Evolutionary conservation across 768 basidiomycete genomes (phyloP), one percentile per base, ranked within the genome.

Genomic region (Aureoboletus auriporus): DNA sequence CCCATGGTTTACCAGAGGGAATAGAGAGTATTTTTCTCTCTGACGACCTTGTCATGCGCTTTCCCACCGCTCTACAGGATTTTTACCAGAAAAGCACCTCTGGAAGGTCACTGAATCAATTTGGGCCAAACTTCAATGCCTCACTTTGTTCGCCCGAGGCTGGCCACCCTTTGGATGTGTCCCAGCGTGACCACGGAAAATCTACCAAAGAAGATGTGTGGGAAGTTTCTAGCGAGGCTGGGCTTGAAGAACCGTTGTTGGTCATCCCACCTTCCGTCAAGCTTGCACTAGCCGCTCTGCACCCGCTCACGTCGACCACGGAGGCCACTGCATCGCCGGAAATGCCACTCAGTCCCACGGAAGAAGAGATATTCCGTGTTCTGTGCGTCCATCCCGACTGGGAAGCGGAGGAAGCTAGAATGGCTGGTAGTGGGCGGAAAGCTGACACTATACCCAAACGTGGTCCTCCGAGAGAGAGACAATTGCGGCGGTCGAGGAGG

Each of bases 321-420:
- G 55, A 54, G 11, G 46, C 13, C 16, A 33, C 42, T 23, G 17
- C 42, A 10, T 31, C 33, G 12, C 40, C 61, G 7, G 66, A 68
- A 27, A 68, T 70, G 4, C 86, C 85, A 16, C 73, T 89, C 42
- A 88, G 77, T 54, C 79, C 80, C 20, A 80, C 76, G 9, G 86
- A 89, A 57, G 78, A 84, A 58, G 79, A 84, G 63, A 81, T 89
- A 42, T 88, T 89, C 66, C 77, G 72, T 36, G 74, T 76, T 40
- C 65, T 88, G 23, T 88, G 84, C 51, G 69, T 76, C 29, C 74
- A 76, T 51, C 77, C 79, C 16, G 80, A 82, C 50, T 78, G 76
- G 76, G 66, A 67, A 35, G 46, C 42, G 20, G 77, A 79, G 41
- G 76, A 70, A 17, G 38, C 12, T 11, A 54, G 46, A 26, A 30